A percentile compares a stretch with the other conserved stretches of the same genome.
Evolutionary conservation across 2,329 filamentous ascomycete species (phyloP).

Genomic region (Ceratocystis harringtonii): DNA sequence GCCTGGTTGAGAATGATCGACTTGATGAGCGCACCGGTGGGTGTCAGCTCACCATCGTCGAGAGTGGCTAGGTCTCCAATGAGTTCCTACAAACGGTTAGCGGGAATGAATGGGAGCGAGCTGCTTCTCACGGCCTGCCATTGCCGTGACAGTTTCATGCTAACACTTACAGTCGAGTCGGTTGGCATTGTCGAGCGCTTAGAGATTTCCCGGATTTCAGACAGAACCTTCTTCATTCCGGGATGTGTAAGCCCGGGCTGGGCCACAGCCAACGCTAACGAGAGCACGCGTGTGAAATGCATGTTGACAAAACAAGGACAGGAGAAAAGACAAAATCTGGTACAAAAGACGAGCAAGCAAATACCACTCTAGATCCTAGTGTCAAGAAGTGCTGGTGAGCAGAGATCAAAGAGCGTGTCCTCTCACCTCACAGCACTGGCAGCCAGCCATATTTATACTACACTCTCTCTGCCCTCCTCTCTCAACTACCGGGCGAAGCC

Average conservation of each 20-base stretch:
- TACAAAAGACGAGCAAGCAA: neutral
- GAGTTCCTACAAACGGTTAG: constrained; percentile 19
- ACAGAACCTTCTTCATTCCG: constrained; percentile 9
- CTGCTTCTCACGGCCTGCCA: neutral
- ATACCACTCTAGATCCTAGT: neutral
- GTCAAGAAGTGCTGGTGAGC: neutral
- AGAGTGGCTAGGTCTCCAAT: constrained; percentile 29
- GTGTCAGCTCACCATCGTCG: constrained; percentile 23
- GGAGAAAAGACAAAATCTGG: neutral
- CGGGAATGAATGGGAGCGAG: neutral
- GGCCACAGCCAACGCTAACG: neutral
- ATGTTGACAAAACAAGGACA: neutral
- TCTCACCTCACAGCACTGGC: neutral
- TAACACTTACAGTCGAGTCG: constrained; percentile 8
- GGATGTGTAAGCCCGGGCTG: constrained; percentile 6
- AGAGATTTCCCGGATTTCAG: constrained; percentile 5
- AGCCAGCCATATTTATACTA: constrained; percentile 1
- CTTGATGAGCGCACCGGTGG: constrained; percentile 27
- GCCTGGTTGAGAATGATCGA: constrained; percentile 25
- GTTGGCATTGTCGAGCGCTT: constrained; percentile 1
- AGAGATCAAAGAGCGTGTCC: neutral
- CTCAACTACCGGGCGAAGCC: neutral
- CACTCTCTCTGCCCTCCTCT: neutral
- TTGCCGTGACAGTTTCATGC: neutral
- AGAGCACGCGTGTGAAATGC: neutral